phyloP scores from a whole-genome alignment of 2,329 filamentous ascomycete species.

The Talaromyces islandicus region DNA sequence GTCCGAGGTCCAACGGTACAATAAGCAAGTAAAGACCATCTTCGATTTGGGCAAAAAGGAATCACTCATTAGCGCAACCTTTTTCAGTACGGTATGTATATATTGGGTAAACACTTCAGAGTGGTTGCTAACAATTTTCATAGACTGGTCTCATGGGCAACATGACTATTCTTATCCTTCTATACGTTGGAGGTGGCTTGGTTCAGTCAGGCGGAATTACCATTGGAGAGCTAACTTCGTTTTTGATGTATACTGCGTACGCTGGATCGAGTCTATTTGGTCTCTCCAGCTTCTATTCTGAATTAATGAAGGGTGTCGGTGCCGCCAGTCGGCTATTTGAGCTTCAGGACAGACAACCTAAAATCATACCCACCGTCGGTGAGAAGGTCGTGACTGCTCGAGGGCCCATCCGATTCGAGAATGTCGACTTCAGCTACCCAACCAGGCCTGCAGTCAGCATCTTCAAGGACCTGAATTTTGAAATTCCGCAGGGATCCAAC shows the following conservation, averaged over 20 bases:
- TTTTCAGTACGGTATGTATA: constrained; percentile 61
- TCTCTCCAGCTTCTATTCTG: constrained; percentile 91
- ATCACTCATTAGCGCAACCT: constrained; percentile 80
- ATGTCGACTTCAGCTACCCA: constrained; percentile 86
- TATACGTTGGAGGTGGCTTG: constrained; percentile 85
- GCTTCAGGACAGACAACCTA: constrained; percentile 81
- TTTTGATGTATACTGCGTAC: constrained; percentile 96
- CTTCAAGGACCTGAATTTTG: constrained; percentile 82
- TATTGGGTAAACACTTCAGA: background rate
- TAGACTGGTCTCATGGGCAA: constrained; percentile 89
- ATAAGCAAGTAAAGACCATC: constrained; percentile 83
- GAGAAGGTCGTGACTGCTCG: constrained; percentile 73
- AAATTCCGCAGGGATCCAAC: constrained; percentile 87
- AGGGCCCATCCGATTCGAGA: constrained; percentile 79
- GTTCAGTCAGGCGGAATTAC: constrained; percentile 81
- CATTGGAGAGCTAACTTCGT: constrained; percentile 88
- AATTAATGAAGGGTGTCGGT: constrained; percentile 97
- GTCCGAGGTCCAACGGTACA: constrained; percentile 85
- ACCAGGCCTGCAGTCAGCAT: constrained; percentile 88
- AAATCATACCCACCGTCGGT: constrained; percentile 82
- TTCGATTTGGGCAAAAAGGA: constrained; percentile 84
- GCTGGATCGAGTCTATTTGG: constrained; percentile 84
- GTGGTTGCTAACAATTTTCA: constrained; percentile 19
- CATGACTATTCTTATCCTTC: constrained; percentile 85
- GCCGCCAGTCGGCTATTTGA: constrained; percentile 95